Base-by-base conservation (phyloP, 2,329 filamentous ascomycete genomes). In the Spiromastix sp. region DNA sequence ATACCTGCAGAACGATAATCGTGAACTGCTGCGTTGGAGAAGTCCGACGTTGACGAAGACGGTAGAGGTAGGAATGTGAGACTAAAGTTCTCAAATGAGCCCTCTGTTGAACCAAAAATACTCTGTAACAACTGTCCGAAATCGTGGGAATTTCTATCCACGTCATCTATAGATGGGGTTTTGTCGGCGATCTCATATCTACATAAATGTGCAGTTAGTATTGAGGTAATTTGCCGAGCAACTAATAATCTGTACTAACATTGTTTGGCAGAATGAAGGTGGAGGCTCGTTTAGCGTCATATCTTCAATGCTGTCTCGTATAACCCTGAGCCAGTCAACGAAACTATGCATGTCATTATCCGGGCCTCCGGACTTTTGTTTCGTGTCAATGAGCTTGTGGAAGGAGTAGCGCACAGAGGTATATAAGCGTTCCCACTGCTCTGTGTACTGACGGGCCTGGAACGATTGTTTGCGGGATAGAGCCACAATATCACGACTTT, bases 61-160 rank as follows among this genome's bases (percentile, higher is more conserved):
- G 37, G 33, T 15, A 42, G 36, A 7, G 49, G 46, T 20, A 59
- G 38, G 19, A 46, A 35, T 37, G 43, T 39, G 30, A 49, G 36
- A 30, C 42, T 36, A 31, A 35, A 34, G 18, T 42, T 34, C 15
- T 35, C 37, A 9, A 33, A 21, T n/a, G 36, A 17, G 11, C 27
- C 13, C 12, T 30, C 19, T 16, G 16, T 25, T 15, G 33, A 8
- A 24, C 30, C 31, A 18, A 18, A 13, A 18, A 44, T 27, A 5
- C 32, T 31, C 16, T 48, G 48, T 12, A 53, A 30, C 21, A 61
- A 47, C 19, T 35, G 39, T 7, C 50, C 42, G 11, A 61, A 38
- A 25, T 53, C 50, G 15, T 47, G 43, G 10, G 54, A 46, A 29
- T 50, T 54, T 25, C 57, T 45, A 30, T 63, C 60, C 22, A 63